Base-by-base conservation (phyloP, 768 basidiomycete genomes). In the Pulveroboletus sp. region DNA sequence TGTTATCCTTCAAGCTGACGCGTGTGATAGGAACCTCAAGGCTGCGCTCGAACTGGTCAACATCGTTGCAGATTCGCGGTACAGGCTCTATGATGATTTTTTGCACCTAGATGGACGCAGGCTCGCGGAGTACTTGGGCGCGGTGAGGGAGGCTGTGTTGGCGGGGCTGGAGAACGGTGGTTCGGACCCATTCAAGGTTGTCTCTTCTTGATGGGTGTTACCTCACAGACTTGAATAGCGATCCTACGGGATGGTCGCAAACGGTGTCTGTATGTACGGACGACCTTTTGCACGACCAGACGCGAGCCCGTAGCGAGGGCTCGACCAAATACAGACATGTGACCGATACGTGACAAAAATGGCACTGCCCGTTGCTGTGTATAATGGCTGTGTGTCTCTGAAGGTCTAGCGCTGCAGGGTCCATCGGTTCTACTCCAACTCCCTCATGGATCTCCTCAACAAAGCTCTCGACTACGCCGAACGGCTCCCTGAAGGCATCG, bases 61-160 rank as follows among this genome's bases (percentile, higher is more conserved):
- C 57, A 73, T 89, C 30, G 85, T 97, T 6, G 93, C 92, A 0
- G 91, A 93, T 65, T 90, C 91, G 52, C 79, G 89, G 39, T 88
- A 89, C 69, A 81, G 81, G 57, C 69, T 96, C 12, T 93, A 93
- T 60, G 82, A 89, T 56, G 92, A 92, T 65, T 96, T 95, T 67
- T 73, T 86, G 24, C 66, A 58, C 6, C 74, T 77, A 40, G 76
- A 79, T 27, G 82, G 82, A 8, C 73, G 80, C 36, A 71, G 78
- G 50, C 65, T 96, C 39, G 77, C 75, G 8, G 85, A 85, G 50
- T 95, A 96, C 64, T 69, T 96, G 31, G 77, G 76, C 0, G 81
- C 81, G 7, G 82, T 97, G 15, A 72, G 86, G 41, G 78, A 80
- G 54, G 87, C 86, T 2, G 74, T 88, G 18, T 61, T 96, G 57